phyloP scores from a whole-genome alignment of 2,329 filamentous ascomycete genomes.

The Dothiorella sarmentorum region DNA sequence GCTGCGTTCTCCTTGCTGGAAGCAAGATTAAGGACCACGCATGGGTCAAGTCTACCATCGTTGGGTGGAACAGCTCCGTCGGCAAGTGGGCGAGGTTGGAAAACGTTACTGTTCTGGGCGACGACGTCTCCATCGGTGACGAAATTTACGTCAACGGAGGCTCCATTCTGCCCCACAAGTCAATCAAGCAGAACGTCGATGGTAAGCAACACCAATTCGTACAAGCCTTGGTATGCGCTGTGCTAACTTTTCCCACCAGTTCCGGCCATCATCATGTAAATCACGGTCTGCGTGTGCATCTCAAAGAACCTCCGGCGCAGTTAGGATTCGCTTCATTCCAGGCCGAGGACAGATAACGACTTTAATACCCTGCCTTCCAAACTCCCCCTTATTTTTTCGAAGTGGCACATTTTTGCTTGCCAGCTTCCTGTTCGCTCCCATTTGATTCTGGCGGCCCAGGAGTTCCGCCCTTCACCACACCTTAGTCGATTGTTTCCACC shows the following conservation, averaged over 20 bases:
- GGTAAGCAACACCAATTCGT: conserved; percentile 28
- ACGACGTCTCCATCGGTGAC: conserved; percentile 96
- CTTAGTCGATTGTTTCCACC: background rate
- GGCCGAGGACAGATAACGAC: conserved; percentile 11
- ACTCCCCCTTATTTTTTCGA: background rate
- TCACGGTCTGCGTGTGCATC: background rate
- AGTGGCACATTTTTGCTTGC: background rate
- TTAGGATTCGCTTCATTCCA: background rate
- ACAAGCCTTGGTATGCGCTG: background rate
- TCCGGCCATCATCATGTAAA: conserved; percentile 48
- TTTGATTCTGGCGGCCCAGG: background rate
- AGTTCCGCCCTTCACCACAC: conserved; percentile 1
- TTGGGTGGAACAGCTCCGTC: conserved; percentile 96
- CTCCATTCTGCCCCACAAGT: conserved; percentile 94
- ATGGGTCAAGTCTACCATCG: conserved; percentile 98
- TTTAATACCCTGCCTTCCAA: conserved; percentile 15
- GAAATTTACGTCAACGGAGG: conserved; percentile 98
- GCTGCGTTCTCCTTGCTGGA: conserved; percentile 82
- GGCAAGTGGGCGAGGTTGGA: conserved; percentile 94
- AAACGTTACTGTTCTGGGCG: conserved; percentile 96
- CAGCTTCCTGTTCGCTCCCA: background rate
- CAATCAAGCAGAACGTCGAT: conserved; percentile 97
- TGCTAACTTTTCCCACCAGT: conserved; percentile 29
- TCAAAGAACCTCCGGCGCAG: background rate
- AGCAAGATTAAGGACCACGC: conserved; percentile 98